phyloP scores from a whole-genome alignment of 2,329 filamentous ascomycete species.

The Neofusicoccum parvum region DNA sequence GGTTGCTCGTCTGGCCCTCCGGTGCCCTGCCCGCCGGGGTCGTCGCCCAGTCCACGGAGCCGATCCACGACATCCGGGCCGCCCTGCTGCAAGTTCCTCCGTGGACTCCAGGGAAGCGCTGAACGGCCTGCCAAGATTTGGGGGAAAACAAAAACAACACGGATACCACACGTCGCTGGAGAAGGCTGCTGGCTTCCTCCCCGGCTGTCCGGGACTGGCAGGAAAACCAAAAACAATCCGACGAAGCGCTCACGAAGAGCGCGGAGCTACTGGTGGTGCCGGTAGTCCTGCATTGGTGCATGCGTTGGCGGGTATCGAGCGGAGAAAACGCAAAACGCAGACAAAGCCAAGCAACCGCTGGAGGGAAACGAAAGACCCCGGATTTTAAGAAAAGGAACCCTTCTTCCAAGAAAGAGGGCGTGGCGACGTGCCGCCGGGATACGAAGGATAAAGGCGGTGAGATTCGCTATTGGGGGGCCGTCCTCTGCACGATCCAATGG shows the following conservation, averaged over 20 bases:
- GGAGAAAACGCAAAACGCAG: no score
- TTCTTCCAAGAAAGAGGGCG: background rate
- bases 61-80: background rate
- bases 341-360: no score
- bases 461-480: background rate
- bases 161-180: background rate
- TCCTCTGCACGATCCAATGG: background rate
- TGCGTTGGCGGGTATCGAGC: no score
- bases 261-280: no score
- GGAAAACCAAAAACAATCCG: no score
- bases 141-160: background rate
- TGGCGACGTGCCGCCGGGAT: background rate
- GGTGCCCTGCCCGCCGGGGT: background rate
- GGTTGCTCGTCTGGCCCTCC: background rate
- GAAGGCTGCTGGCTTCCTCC: no score
- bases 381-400: background rate
- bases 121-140: background rate
- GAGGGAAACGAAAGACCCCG: no score
- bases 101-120: background rate
- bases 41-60: background rate
- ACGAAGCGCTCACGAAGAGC: no score
- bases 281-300: no score
- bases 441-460: slow-evolving; percentile 6
- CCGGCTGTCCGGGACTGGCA: no score
- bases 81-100: background rate